Conservation (phyloP, 2,329 filamentous ascomycete genomes). For the Beauveria caledonica region DNA sequence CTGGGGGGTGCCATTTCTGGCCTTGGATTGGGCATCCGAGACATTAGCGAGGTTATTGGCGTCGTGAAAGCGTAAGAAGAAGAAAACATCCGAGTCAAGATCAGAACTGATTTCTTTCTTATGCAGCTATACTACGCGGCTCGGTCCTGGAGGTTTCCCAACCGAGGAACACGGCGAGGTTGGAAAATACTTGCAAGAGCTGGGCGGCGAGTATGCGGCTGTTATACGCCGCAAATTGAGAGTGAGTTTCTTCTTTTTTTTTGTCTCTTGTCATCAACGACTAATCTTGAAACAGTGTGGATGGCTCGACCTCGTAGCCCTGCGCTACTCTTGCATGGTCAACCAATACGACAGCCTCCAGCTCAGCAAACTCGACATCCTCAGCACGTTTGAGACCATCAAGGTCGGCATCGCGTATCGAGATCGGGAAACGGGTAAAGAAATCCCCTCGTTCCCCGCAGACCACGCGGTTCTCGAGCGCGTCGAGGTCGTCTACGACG, state of each 20-base stretch:
- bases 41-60: constrained; percentile 50
- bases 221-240: not conserved
- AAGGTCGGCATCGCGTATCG: constrained; percentile 55
- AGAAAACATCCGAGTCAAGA: not conserved
- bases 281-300: constrained; percentile 20
- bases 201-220: constrained; percentile 1
- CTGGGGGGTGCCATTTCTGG: constrained; percentile 20
- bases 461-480: constrained; percentile 32
- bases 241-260: constrained; percentile 6
- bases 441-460: constrained; percentile 53
- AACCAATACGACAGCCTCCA: constrained; percentile 54
- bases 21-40: constrained; percentile 37
- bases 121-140: constrained; percentile 46
- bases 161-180: constrained; percentile 42
- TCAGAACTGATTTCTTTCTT: not conserved
- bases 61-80: constrained; percentile 44
- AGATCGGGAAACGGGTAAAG: constrained; percentile 18
- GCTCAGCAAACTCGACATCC: constrained; percentile 51
- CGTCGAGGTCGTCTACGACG: constrained; percentile 56
- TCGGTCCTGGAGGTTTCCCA: constrained; percentile 54
- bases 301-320: constrained; percentile 52
- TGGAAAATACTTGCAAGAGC: constrained; percentile 29
- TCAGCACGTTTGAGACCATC: constrained; percentile 63
- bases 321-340: constrained; percentile 53
- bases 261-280: not conserved